Evolutionary conservation across 768 basidiomycete species (phyloP), one percentile per base, ranked within the genome.

Genomic region (Macrocybe gigantea): DNA sequence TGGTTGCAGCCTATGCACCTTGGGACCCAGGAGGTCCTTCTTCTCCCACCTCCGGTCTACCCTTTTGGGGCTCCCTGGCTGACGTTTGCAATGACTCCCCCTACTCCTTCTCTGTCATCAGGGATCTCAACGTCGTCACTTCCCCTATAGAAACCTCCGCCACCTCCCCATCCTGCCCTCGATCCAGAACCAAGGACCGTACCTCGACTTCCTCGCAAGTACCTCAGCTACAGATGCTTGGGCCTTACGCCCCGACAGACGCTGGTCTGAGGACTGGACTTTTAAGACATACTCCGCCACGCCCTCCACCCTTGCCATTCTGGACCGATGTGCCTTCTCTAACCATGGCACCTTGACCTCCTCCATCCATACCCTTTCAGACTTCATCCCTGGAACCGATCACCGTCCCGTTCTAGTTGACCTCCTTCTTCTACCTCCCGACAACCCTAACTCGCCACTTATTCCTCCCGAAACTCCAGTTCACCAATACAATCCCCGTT

Each of bases 1-100:
- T 64, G 5, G 53, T 64, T n/a, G 61, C 57, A 1, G 51, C 40
- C 8, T 64, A 63, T 41, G 61, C 62, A 0, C 63, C 59, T 1
- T 64, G 59, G 60, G 56, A 64, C 36, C 63, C 61, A 7, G 58
- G 60, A 7, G 35, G 10, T 0, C 45, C 49, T 37, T 42, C 35
- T 5, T 12, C 13, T 34, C 36, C 15, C 8, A 7, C 9, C 13
- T 7, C 39, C 13, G n/a, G n/a, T n/a, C n/a, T n/a, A n/a, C n/a
- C n/a, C n/a, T 57, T 57, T 44, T 59, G 60, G 58, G 40, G 44
- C 3, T 12, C 40, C 7, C 34, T 56, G 3, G 39, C 56, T 4
- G 32, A 52, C 32, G 7, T 56, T 1, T 49, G 49, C 33, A 33
- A 5, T 1, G 7, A 12, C 11, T 31, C 51, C 6, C n/a, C 33